Conservation (phyloP, 2,329 filamentous ascomycete genomes). For the Trichoderma harzianum region DNA sequence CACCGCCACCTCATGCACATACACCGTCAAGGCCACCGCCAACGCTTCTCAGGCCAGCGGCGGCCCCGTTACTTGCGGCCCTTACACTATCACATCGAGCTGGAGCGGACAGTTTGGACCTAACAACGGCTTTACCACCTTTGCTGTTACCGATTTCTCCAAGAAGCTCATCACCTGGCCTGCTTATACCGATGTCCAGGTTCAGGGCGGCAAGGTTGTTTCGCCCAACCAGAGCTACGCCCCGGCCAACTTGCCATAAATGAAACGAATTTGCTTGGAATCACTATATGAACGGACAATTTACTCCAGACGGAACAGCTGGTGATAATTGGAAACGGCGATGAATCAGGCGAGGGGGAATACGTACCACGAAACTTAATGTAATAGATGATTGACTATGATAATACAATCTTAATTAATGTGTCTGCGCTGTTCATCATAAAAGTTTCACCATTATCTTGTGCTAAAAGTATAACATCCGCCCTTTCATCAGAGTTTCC, state of each 20-base stretch:
- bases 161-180: constrained; percentile 48
- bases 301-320: neutral
- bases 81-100: constrained; percentile 50
- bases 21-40: constrained; percentile 35
- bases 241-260: constrained; percentile 23
- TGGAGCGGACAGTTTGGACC: constrained; percentile 55
- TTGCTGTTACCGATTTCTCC: constrained; percentile 45
- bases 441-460: neutral
- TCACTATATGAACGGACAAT: neutral
- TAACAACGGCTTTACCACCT: constrained; percentile 51
- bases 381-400: neutral
- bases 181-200: constrained; percentile 51
- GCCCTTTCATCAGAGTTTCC: neutral
- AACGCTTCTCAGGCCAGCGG: constrained; percentile 37
- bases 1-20: constrained; percentile 35
- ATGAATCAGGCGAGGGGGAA: neutral
- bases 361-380: neutral
- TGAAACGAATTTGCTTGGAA: neutral
- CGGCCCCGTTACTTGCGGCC: constrained; percentile 44
- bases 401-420: neutral
- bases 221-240: constrained; percentile 48
- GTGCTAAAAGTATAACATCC: neutral
- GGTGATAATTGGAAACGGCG: neutral
- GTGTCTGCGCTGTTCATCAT: neutral
- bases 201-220: constrained; percentile 43